Evolutionary conservation across 192 early-diverging fungal genomes (phyloP).

Genomic region (Umbelopsis sp.): DNA sequence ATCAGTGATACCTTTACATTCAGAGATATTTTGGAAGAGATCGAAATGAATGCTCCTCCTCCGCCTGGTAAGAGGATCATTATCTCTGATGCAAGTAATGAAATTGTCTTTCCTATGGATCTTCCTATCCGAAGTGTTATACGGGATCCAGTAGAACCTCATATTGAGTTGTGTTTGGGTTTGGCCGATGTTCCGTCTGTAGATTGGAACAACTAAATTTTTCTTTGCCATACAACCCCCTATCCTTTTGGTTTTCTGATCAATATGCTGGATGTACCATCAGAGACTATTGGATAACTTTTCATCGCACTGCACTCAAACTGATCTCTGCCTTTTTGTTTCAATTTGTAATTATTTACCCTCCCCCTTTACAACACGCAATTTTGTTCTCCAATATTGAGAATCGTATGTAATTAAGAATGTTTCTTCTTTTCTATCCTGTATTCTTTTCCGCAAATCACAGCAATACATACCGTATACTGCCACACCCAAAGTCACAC

Average conservation of each 20-base stretch:
- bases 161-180: constrained; percentile 34
- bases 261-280: constrained; percentile 9
- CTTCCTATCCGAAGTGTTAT: constrained; percentile 32
- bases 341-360: constrained; percentile 6
- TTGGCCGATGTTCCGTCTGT: constrained; percentile 32
- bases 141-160: constrained; percentile 18
- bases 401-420: constrained; percentile 14
- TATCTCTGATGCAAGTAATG: constrained; percentile 27
- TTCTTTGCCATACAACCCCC: background rate
- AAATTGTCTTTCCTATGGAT: constrained; percentile 33
- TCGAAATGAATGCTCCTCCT: constrained; percentile 31
- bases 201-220: constrained; percentile 24
- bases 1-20: constrained; percentile 43
- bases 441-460: background rate
- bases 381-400: constrained; percentile 11
- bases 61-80: constrained; percentile 37
- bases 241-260: background rate
- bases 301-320: background rate
- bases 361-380: background rate
- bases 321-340: background rate
- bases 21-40: constrained; percentile 34
- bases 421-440: background rate
- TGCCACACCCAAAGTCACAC: background rate
- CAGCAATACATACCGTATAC: background rate
- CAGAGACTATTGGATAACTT: background rate